Conservation (phyloP, 1,284 basidiomycete species). For the Ustilago shanxiensis region DNA sequence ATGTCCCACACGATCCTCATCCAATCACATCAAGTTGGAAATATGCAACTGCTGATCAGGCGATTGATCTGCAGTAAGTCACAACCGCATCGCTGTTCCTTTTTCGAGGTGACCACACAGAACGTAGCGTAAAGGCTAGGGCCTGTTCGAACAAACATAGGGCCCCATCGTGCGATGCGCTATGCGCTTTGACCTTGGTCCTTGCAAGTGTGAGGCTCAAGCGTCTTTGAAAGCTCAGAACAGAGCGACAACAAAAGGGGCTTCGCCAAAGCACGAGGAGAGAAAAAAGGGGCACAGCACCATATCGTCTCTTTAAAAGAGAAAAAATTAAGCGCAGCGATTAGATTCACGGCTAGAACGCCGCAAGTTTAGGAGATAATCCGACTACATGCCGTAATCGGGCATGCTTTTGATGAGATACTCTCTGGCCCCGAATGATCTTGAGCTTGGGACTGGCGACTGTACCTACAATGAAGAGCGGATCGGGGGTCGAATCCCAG, state of each 20-base stretch:
- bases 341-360: no score
- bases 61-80: not conserved
- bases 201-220: not conserved
- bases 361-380: no score
- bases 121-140: not conserved
- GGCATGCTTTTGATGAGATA: no score
- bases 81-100: no score
- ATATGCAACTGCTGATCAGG: conserved; percentile 4
- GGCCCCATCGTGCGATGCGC: not conserved
- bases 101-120: no score
- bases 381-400: no score
- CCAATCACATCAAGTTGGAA: not conserved
- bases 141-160: no score
- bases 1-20: not conserved
- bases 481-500: conserved; percentile 1
- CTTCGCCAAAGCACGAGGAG: not conserved
- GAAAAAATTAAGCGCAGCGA: no score
- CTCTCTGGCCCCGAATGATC: no score
- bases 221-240: not conserved
- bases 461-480: not conserved
- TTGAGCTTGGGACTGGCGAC: no score
- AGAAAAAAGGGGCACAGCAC: not conserved
- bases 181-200: not conserved
- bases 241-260: not conserved
- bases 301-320: no score